Conservation (phyloP, 441 rosid genomes). For the Kokia cookei region DNA sequence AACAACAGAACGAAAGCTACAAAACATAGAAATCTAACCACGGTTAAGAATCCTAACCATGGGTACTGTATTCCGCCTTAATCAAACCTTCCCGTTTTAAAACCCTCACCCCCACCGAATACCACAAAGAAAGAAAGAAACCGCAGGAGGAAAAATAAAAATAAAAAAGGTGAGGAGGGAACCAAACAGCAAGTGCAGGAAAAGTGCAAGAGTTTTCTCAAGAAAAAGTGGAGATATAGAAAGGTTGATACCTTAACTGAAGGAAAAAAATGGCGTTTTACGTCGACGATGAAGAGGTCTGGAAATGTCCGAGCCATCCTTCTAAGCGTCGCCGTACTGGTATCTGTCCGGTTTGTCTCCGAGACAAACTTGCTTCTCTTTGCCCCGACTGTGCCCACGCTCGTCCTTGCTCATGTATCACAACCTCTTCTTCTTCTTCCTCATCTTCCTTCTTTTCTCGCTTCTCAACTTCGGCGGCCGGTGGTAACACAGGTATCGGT, state of each 20-base stretch:
- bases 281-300: constrained; percentile 44
- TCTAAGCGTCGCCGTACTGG: constrained; percentile 45
- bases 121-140: background rate
- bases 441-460: constrained; percentile 22
- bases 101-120: constrained; percentile 10
- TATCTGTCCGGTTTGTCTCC: constrained; percentile 53
- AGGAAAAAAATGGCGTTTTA: constrained; percentile 16
- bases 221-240: background rate
- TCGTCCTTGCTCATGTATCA: constrained; percentile 37
- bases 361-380: constrained; percentile 42
- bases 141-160: too few species aligned
- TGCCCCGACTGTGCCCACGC: constrained; percentile 50
- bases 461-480: constrained; percentile 11
- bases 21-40: background rate
- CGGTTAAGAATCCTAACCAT: background rate
- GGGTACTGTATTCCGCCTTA: background rate
- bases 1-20: background rate
- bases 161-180: background rate
- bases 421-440: constrained; percentile 20
- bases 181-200: background rate
- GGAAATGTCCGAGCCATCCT: constrained; percentile 56
- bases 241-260: background rate
- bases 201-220: background rate
- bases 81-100: constrained; percentile 6
- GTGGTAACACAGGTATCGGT: constrained; percentile 11